Evolutionary conservation across 345 rosid species (phyloP), one percentile per base, ranked within the genome.

Genomic region (Brassica rapa): DNA sequence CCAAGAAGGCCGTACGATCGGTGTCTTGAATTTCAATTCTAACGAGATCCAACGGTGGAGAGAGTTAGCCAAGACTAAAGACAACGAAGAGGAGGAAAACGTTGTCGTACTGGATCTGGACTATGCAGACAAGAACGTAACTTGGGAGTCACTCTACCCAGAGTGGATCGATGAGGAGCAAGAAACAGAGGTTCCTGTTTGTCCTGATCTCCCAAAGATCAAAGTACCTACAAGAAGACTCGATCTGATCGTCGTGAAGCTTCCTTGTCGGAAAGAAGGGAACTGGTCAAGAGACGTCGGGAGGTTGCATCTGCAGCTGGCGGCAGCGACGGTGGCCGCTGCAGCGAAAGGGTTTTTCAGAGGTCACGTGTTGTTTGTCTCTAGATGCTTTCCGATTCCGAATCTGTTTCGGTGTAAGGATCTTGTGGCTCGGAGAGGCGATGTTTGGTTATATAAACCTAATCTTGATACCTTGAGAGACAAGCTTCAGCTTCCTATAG

Each of bases 81-180:
- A 79, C 60, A 82, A 74, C 49, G 55, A 53, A 3, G 79, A 8
- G n/a, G 72, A 75, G 4, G 72, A 75, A 70, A 80, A 66, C 21
- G 37, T 80, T 1, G 49, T 80, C 14, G 83, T 73, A 27, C 82
- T 93, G 76, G 72, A 81, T 23, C 56, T 93, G 4, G 86, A 89
- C 29, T 56, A 83, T 76, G 86, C 90, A 5, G 85, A 68, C 0
- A 78, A 81, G 53, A 83, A 88, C 33, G 59, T 95, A 33, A 91
- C 99, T 35, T 93, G 97, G 98, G 92, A 90, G 77, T 76, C 94
- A 2, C 80, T 93, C 15, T 95, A 88, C 75, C 98, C 97, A 0
- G 99, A 95, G 84, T 93, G 99, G 98, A 93, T 93, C 23, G 99
- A 95, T 33, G 99, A 95, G 85, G 99, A 93, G 74, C 98, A 95